Percentiles rank a stretch among this genome's conserved stretches.
Conservation (phyloP, 1,284 basidiomycete genomes). For the Earliella scabrosa region DNA sequence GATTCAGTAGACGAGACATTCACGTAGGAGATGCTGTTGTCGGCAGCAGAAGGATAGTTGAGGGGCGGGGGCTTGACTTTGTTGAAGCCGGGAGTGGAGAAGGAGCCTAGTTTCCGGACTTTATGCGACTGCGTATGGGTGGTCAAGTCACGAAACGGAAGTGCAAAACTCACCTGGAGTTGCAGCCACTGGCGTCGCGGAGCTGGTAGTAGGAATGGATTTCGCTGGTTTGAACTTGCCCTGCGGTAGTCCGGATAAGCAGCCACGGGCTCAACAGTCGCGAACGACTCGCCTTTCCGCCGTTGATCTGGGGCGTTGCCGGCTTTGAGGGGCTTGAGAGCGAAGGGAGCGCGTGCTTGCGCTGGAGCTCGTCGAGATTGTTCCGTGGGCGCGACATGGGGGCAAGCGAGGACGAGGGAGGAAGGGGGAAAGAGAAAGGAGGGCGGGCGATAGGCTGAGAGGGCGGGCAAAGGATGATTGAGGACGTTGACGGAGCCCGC, state of each 20-base stretch:
- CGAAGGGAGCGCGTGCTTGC: slow-evolving; percentile 16
- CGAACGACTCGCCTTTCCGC: slow-evolving; percentile 20
- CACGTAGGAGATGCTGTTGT: slow-evolving; percentile 17
- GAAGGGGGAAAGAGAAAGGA: not conserved
- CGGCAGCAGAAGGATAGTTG: slow-evolving; percentile 6
- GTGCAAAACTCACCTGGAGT: too few relatives aligned
- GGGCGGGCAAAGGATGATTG: slow-evolving; percentile 14
- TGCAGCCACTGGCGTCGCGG: slow-evolving; percentile 14
- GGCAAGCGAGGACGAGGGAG: not conserved
- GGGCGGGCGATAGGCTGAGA: slow-evolving; percentile 1
- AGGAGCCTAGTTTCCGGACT: slow-evolving; percentile 30
- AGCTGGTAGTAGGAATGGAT: slow-evolving; percentile 15
- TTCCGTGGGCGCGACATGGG: slow-evolving; percentile 38
- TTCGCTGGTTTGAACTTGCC: slow-evolving; percentile 39
- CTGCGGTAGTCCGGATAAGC: slow-evolving; percentile 2
- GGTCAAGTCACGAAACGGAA: too few relatives aligned
- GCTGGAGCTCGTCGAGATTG: slow-evolving; percentile 37
- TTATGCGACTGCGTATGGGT: not conserved
- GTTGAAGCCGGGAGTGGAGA: slow-evolving; percentile 36
- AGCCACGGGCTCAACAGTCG: not conserved
- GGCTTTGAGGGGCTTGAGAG: slow-evolving; percentile 14
- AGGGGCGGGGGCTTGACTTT: slow-evolving; percentile 28
- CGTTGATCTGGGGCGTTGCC: slow-evolving; percentile 6
- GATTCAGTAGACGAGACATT: slow-evolving; percentile 30
- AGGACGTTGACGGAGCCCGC: not conserved